Evolutionary conservation across 2,329 filamentous ascomycete species (phyloP), one percentile per base, ranked within the genome.

Genomic region (Fusarium penzigii): DNA sequence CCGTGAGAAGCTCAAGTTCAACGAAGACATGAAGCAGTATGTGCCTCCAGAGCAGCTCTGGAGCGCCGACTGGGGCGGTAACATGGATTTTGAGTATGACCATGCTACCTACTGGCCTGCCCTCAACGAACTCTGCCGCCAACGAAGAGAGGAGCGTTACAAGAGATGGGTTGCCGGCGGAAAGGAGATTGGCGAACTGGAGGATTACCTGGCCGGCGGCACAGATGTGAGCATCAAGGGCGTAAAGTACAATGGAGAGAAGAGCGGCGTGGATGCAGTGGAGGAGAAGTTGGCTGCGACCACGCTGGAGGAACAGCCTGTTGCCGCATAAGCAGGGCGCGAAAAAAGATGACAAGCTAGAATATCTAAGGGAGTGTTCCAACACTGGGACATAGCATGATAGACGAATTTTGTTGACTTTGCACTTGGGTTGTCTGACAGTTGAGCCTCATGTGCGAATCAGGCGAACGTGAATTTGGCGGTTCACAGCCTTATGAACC

Each of bases 1-100:
- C 10, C 86, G 89, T 52, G 86, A 94, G 67, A 99, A 99, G 79
- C 86, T 99, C 76, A 95, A 94, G 77, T 97, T 96, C 81, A 97
- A 97, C 78, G 92, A 96, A 71, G 89, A 95, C 68, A 86, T 96
- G 77, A 81, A 81, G 62, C 78, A 89, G 61, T 91, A 92, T 70
- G 88, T 99, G 17, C 92, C 92, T 6, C 73, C 85, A 8, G 80
- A 87, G 65, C 93, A 97, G 70, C 83, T 99, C 48, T 89, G 91
- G 86, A 87, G 85, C 64, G 80, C 86, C 51, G 86, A 89, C 65
- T 79, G 77, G 62, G 86, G 87, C 44, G 93, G 94, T 52, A 82
- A 90, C 45, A 82, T 96, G 56, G 83, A 92, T 53, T 97, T 99
- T 69, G 87, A 91, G 65, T 99, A 99, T 71, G 89, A 96, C 66